Base-by-base conservation (phyloP, 495 filamentous ascomycete genomes). In the Penicillium waksmanii region DNA sequence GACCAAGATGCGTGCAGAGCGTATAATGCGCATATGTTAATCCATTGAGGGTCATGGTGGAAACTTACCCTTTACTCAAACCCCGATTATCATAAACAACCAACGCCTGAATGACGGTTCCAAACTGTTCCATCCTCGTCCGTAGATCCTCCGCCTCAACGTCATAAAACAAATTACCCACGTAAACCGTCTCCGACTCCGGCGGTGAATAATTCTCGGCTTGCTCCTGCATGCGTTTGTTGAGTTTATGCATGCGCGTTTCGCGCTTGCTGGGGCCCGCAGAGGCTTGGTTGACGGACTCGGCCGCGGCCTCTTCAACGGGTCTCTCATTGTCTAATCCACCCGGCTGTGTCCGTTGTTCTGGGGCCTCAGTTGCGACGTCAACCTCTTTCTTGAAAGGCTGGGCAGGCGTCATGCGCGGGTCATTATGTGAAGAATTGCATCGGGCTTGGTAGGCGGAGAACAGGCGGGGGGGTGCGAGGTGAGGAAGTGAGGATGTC, bases 81-180 rank as follows among this genome's bases (percentile, higher is more conserved):
- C 92, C 92, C 51, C 89, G 82, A 21, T 71, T 70, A 73, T 97
- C 92, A 51, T 81, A 82, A 23, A 87, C 82, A 58, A 97, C 75
- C 51, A 73, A 79, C 12, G 78, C 60, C 2, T 73, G 67, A 19
- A 71, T 42, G 49, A 97, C 78, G 21, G 78, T 69, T 18, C 91
- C 93, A 65, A 82, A 93, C 53, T 85, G 80, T 56, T 77, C 73
- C 58, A 93, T 89, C 13, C 88, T 82, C 52, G 83, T 79, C 62
- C 79, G 73, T 40, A 97, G 68, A 72, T 95, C 89, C 18, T 85
- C 80, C 3, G 85, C 85, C 15, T 86, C 90, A 18, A 90, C 81
- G 73, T 96, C 92, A 67, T 89, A 98, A 66, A 89, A 87, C 19
- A 98, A 71, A 77, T 98, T 98, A 36, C 90, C 90, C 62, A 97